These are phyloP conservation scores for Porphyrellus sp. DNA, from an alignment of 1,284 basidiomycete species.

Conservation along the genomic window DNA sequence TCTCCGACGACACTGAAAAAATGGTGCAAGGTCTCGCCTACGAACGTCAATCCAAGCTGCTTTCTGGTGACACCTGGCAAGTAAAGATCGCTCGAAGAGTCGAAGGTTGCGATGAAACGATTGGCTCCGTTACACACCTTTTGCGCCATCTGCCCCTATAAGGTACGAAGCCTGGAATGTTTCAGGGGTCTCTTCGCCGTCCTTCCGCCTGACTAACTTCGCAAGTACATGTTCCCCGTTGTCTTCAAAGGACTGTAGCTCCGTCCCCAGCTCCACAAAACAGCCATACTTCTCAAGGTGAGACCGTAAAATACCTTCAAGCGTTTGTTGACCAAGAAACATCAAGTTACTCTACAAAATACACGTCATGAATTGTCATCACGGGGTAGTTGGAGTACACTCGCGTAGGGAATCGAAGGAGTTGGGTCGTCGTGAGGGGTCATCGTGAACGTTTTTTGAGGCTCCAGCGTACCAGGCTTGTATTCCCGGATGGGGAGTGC, in stretches of 20 bases:
- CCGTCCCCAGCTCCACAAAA: constrained; percentile 33
- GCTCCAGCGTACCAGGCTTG: constrained; percentile 19
- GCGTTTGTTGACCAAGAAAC: constrained; percentile 34
- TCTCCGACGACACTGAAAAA: constrained; percentile 42
- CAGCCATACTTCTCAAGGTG: constrained; percentile 30
- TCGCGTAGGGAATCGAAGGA: constrained; percentile 29
- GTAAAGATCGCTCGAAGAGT: neutral
- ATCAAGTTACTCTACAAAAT: constrained; percentile 9
- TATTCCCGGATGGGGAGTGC: constrained; percentile 15
- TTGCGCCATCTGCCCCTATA: constrained; percentile 41
- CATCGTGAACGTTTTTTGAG: constrained; percentile 12
- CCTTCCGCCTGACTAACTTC: constrained; percentile 21
- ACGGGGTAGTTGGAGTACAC: neutral
- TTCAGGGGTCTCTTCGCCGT: constrained; percentile 14
- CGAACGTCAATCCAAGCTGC: constrained; percentile 41
- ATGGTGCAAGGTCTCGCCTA: constrained; percentile 42
- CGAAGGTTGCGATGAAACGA: neutral
- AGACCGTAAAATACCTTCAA: constrained; percentile 34
- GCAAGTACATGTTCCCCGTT: constrained; percentile 25
- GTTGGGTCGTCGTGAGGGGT: constrained; percentile 16
- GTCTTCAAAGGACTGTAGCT: constrained; percentile 36
- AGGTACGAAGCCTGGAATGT: constrained; percentile 32
- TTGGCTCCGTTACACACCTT: constrained; percentile 17
- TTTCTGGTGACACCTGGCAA: constrained; percentile 37
- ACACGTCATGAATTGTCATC: neutral